phyloP scores from a whole-genome alignment of 371 early-diverging fungal genomes.

The Zychaea mexicana region DNA sequence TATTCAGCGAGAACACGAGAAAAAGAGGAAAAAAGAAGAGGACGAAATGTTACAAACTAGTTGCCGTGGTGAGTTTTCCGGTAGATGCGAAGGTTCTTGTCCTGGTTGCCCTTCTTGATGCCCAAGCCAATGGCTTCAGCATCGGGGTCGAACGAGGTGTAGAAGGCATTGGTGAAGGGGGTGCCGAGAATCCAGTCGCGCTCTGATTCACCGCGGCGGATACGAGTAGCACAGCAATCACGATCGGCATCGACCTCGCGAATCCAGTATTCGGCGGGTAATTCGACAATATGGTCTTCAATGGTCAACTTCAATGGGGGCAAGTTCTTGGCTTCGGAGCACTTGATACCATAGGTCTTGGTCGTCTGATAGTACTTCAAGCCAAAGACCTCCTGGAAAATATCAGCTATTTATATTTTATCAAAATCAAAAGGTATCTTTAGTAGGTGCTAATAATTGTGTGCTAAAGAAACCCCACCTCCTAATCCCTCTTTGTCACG shows the following conservation, averaged over 20 bases:
- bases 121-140: constrained; percentile 39
- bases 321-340: constrained; percentile 43
- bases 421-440: background rate
- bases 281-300: constrained; percentile 29
- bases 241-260: constrained; percentile 29
- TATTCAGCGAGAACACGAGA: background rate
- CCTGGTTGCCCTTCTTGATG: constrained; percentile 34
- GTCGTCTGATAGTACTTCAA: constrained; percentile 39
- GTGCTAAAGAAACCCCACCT: background rate
- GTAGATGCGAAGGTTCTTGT: constrained; percentile 36
- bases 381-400: constrained; percentile 41
- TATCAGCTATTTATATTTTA: constrained; percentile 28
- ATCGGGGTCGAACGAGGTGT: constrained; percentile 43
- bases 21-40: background rate
- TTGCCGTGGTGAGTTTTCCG: constrained; percentile 11
- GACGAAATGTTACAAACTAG: background rate
- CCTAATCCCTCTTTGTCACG: background rate
- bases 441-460: background rate
- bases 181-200: constrained; percentile 46
- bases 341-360: constrained; percentile 45
- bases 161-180: constrained; percentile 50
- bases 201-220: constrained; percentile 39
- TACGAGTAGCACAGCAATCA: constrained; percentile 45
- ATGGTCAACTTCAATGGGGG: constrained; percentile 39
- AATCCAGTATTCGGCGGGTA: constrained; percentile 51